Conservation (phyloP, 2,329 filamentous ascomycete species). For the Fusarium sp. region DNA sequence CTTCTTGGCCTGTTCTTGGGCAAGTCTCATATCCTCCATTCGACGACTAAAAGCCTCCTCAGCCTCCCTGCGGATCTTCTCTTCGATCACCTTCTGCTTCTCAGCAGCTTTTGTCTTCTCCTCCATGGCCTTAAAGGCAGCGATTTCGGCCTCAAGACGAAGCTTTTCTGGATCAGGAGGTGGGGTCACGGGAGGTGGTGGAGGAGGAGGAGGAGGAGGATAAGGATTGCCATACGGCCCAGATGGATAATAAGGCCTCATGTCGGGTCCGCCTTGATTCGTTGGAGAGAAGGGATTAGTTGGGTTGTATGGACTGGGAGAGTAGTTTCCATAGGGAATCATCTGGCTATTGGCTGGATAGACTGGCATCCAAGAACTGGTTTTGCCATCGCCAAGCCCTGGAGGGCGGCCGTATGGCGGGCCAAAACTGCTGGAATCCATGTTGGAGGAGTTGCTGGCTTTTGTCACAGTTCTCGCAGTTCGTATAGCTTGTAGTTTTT, state of each 20-base stretch:
- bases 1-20: background rate
- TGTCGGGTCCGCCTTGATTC: background rate
- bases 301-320: background rate
- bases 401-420: background rate
- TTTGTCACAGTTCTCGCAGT: background rate
- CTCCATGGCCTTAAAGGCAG: background rate
- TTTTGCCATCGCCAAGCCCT: background rate
- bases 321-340: background rate
- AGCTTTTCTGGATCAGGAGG: background rate
- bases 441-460: background rate
- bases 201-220: background rate
- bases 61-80: background rate
- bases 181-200: background rate
- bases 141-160: background rate
- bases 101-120: background rate
- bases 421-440: background rate
- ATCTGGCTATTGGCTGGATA: background rate
- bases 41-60: background rate
- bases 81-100: background rate
- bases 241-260: background rate
- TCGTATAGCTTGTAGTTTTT: background rate
- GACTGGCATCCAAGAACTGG: background rate
- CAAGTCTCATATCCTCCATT: background rate
- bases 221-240: background rate
- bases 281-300: background rate